Conservation (phyloP, 352 stramenopile genomes). For the Pythium phragmitis region DNA sequence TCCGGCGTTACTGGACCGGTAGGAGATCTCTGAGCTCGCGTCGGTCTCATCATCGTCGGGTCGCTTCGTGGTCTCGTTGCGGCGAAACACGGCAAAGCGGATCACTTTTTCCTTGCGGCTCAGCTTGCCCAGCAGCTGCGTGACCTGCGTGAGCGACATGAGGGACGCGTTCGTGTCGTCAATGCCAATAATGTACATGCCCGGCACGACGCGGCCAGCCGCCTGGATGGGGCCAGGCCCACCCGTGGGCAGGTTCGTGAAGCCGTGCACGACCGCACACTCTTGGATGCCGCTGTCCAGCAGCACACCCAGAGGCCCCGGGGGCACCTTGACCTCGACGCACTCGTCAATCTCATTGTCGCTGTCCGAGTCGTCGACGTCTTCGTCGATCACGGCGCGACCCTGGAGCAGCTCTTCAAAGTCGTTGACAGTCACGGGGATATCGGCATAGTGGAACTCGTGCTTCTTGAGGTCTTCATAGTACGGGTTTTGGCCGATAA, state of each 20-base stretch:
- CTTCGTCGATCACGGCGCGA: slow-evolving; percentile 81
- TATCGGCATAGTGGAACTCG: slow-evolving; percentile 73
- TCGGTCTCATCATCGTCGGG: slow-evolving; percentile 46
- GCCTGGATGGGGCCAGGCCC: slow-evolving; percentile 63
- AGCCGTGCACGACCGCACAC: slow-evolving; percentile 81
- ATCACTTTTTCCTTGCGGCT: slow-evolving; percentile 80
- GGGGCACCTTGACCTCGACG: slow-evolving; percentile 70
- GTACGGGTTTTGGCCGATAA: slow-evolving; percentile 69
- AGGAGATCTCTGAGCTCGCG: slow-evolving; percentile 38
- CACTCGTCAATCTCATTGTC: slow-evolving; percentile 79
- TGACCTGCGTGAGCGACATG: slow-evolving; percentile 69
- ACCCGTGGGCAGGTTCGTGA: slow-evolving; percentile 60
- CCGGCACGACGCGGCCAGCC: slow-evolving; percentile 60
- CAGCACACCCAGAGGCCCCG: slow-evolving; percentile 68
- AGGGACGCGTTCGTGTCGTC: slow-evolving; percentile 82
- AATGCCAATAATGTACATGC: slow-evolving; percentile 88
- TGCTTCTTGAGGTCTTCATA: slow-evolving; percentile 69
- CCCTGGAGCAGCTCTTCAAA: slow-evolving; percentile 54
- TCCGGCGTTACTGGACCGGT: slow-evolving; percentile 28
- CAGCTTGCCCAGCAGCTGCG: slow-evolving; percentile 68
- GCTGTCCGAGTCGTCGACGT: slow-evolving; percentile 76
- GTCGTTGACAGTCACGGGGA: slow-evolving; percentile 37
- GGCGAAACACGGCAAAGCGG: slow-evolving; percentile 70
- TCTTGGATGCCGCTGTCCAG: slow-evolving; percentile 77
- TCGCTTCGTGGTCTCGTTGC: slow-evolving; percentile 23